Conservation (phyloP, 306 rosid species). For the Casuarina equisetifolia region DNA sequence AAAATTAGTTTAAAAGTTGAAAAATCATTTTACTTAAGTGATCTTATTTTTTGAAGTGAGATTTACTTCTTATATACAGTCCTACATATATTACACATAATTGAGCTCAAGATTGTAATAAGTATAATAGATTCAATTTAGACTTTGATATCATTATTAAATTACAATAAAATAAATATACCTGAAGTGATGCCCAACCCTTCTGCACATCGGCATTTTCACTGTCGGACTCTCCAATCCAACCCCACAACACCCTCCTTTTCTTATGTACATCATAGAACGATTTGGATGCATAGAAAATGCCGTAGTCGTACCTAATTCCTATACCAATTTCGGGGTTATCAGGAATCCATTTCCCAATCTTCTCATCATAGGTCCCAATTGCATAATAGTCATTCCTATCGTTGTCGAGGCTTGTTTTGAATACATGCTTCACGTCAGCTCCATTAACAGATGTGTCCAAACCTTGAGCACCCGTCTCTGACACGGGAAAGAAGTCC, state of each 20-base stretch:
- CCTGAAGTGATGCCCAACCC: slow-evolving; percentile 93
- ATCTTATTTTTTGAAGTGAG: too few relatives aligned
- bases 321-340: slow-evolving; percentile 60
- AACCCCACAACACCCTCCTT: slow-evolving; percentile 91
- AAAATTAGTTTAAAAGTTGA: too few relatives aligned
- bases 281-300: slow-evolving; percentile 81
- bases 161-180: slow-evolving; percentile 17
- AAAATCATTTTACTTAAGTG: too few relatives aligned
- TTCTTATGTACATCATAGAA: slow-evolving; percentile 54
- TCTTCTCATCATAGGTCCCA: slow-evolving; percentile 67
- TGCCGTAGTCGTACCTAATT: slow-evolving; percentile 72
- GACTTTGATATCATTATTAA: too few relatives aligned
- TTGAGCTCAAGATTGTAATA: too few relatives aligned
- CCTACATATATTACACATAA: too few relatives aligned
- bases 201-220: slow-evolving; percentile 73
- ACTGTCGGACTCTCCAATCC: slow-evolving; percentile 89
- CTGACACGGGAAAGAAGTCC: slow-evolving; percentile 72
- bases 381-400: slow-evolving; percentile 76
- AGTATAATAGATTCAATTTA: too few relatives aligned
- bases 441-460: slow-evolving; percentile 57
- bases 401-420: slow-evolving; percentile 75
- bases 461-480: slow-evolving; percentile 37
- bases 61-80: too few relatives aligned
- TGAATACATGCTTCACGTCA: slow-evolving; percentile 68
- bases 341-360: slow-evolving; percentile 54